phyloP scores from a whole-genome alignment of 257 asterid genomes.

The Agastache rugosa region DNA sequence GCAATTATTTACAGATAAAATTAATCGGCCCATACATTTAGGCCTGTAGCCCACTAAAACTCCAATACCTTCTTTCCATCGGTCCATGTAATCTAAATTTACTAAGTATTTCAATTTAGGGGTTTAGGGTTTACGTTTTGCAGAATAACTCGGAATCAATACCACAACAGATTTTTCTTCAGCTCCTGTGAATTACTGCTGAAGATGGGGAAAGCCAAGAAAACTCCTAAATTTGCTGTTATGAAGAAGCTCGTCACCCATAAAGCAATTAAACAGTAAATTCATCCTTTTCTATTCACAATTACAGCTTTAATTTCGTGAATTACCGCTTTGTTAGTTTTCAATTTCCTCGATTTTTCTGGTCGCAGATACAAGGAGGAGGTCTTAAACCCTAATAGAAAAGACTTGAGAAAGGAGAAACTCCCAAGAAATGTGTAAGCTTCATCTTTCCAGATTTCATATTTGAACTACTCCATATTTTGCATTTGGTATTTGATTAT shows the following conservation, averaged over 20 bases:
- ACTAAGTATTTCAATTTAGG: no score
- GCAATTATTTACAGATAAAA: no score
- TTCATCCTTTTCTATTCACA: neutral
- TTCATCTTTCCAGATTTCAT: neutral
- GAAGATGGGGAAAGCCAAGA: constrained; percentile 93
- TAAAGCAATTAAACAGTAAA: constrained; percentile 81
- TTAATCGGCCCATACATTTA: constrained; percentile 24
- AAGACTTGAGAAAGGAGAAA: constrained; percentile 73
- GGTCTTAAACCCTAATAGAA: constrained; percentile 86
- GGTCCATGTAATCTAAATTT: no score
- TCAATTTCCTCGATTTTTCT: neutral
- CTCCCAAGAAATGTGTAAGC: constrained; percentile 91
- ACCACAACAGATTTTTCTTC: neutral
- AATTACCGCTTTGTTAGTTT: constrained; percentile 8
- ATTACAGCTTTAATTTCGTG: no score
- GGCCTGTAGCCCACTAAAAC: constrained; percentile 15
- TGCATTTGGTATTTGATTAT: neutral
- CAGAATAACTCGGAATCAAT: neutral
- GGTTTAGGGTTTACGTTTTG: constrained; percentile 30
- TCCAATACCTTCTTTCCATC: no score
- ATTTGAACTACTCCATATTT: neutral
- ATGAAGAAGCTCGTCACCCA: constrained; percentile 80
- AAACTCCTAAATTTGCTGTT: constrained; percentile 83
- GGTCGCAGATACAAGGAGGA: constrained; percentile 74
- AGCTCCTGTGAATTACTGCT: constrained; percentile 11